Conservation (phyloP, 805 yeast species). For the Starmerella floris region DNA sequence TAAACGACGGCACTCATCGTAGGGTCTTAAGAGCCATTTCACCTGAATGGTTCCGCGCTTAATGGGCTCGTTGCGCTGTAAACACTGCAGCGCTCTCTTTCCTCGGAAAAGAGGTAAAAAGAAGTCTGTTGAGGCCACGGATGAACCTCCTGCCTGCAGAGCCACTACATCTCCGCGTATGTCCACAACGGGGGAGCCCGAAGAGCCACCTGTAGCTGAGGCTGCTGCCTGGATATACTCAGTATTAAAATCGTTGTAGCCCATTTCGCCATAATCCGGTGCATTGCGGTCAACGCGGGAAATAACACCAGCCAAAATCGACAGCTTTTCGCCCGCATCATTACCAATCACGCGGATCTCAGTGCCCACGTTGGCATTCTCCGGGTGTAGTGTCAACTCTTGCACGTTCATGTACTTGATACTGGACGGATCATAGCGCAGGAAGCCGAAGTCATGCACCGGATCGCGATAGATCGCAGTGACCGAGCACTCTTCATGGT, state of each 20-base stretch:
- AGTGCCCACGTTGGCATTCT: constrained; percentile 76
- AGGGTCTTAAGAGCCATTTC: constrained; percentile 77
- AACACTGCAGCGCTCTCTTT: constrained; percentile 61
- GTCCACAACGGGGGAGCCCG: constrained; percentile 93
- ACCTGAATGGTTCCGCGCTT: constrained; percentile 88
- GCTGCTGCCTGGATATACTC: constrained; percentile 95
- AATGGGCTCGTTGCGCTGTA: constrained; percentile 46
- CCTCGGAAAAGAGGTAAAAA: constrained; percentile 79
- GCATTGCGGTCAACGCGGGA: constrained; percentile 80
- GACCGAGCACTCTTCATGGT: constrained; percentile 85
- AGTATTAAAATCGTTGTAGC: constrained; percentile 86
- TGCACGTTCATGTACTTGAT: constrained; percentile 63
- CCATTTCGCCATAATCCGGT: constrained; percentile 78
- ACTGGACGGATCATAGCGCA: constrained; percentile 57
- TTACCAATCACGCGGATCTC: constrained; percentile 93
- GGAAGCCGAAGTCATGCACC: constrained; percentile 86
- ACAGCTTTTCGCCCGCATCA: constrained; percentile 88
- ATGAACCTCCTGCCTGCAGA: constrained; percentile 84
- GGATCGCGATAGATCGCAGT: constrained; percentile 84
- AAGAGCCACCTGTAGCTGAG: constrained; percentile 87
- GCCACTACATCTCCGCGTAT: constrained; percentile 81
- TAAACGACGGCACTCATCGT: constrained; percentile 76
- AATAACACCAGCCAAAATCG: constrained; percentile 77
- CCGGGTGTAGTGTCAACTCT: constrained; percentile 60
- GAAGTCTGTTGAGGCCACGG: constrained; percentile 86